Conservation (phyloP, 2,329 filamentous ascomycete genomes). For the Penicillium sp. region DNA sequence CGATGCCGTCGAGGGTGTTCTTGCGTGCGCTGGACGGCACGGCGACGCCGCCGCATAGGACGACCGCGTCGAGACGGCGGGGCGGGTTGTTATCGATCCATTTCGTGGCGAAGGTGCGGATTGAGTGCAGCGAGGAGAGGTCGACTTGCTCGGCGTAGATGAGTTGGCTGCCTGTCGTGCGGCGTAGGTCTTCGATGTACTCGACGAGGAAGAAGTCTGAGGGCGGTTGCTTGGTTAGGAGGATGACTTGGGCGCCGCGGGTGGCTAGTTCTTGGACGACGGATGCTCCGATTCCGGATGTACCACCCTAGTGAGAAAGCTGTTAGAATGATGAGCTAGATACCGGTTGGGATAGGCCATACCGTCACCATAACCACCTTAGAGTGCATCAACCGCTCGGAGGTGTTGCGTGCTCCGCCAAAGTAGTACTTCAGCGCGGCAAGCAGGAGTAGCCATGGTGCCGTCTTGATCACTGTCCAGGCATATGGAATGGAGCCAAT, state of each 20-base stretch:
- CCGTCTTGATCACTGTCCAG: conserved; percentile 54
- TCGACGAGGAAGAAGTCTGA: conserved; percentile 88
- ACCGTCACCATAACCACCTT: conserved; percentile 92
- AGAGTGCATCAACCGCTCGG: conserved; percentile 85
- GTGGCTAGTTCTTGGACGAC: conserved; percentile 72
- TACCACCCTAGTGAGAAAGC: conserved; percentile 65
- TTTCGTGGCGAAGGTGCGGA: conserved; percentile 90
- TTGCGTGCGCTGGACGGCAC: conserved; percentile 56
- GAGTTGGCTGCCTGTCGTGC: conserved; percentile 74
- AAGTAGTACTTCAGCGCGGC: conserved; percentile 72
- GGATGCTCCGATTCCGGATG: conserved; percentile 84
- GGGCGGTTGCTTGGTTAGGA: conserved; percentile 80
- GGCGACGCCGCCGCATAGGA: conserved; percentile 80
- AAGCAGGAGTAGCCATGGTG: conserved; percentile 55
- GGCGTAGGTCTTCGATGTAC: conserved; percentile 84
- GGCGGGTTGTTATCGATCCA: conserved; percentile 97
- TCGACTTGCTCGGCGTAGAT: conserved; percentile 97
- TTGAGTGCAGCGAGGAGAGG: conserved; percentile 81
- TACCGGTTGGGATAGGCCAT: conserved; percentile 26
- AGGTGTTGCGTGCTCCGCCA: conserved; percentile 70
- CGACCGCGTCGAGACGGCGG: conserved; percentile 83
- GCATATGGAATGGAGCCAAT: conserved; percentile 56
- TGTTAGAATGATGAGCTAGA: conserved; percentile 12
- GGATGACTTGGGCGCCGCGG: conserved; percentile 85
- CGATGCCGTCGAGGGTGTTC: conserved; percentile 74